Evolutionary conservation across 2,329 filamentous ascomycete genomes (phyloP).

Genomic region (Phialocephala sp.): DNA sequence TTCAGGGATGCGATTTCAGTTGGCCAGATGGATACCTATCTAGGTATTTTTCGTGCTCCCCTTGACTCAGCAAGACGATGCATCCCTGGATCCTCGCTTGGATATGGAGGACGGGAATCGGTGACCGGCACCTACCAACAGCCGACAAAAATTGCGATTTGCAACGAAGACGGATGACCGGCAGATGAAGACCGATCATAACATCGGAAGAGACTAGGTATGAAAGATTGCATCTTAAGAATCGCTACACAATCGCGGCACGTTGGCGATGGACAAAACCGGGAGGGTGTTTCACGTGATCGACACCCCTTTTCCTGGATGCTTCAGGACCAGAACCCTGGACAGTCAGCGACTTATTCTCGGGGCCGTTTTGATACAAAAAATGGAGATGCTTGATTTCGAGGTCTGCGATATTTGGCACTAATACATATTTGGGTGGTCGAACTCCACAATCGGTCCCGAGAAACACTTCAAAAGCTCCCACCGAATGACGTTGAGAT

Average conservation of each 20-base stretch:
- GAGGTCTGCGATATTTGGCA: not conserved
- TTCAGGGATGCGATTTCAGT: too few species aligned
- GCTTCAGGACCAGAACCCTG: not conserved
- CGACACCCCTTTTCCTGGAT: not conserved
- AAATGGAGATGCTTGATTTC: not conserved
- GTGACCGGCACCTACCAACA: slow-evolving; percentile 1
- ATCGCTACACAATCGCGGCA: not conserved
- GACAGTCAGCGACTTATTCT: not conserved
- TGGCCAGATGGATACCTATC: too few species aligned
- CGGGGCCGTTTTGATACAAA: not conserved
- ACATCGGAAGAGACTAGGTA: not conserved
- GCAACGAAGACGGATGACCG: not conserved
- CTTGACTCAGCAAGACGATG: not conserved
- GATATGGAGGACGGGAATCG: not conserved
- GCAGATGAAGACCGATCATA: slow-evolving; percentile 2
- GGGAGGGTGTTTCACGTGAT: not conserved
- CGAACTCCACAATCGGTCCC: not conserved
- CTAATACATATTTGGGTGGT: not conserved
- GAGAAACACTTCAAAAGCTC: not conserved
- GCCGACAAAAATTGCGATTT: not conserved
- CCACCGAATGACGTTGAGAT: not conserved
- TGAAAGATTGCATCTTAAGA: not conserved
- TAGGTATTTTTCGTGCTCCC: too few species aligned
- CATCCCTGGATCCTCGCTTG: not conserved
- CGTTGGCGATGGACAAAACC: not conserved